Evolutionary conservation across 257 asterid genomes (phyloP), one percentile per base, ranked within the genome.

Genomic region (Osmanthus fragrans): DNA sequence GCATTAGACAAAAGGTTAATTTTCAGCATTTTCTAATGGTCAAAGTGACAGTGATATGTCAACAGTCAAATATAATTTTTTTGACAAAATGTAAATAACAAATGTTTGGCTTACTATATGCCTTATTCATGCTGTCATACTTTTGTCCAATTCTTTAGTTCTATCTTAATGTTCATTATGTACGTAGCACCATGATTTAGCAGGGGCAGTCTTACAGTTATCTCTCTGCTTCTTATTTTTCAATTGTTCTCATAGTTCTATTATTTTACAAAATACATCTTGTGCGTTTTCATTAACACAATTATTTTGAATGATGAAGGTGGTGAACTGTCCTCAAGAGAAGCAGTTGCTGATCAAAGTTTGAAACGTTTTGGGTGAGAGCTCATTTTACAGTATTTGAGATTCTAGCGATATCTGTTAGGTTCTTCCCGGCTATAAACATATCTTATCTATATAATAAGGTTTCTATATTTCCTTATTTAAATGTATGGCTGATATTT

Each of bases 331-430:
- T 70, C 85, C 65, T 66, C 68, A 60, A 74, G 80, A 69, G 87
- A 78, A 45, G 67, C 0, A 5, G 78, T 79, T 47, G 77, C 80
- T 9, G 79, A 66, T 70, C 85, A 83, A 84, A 74, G 72, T 78
- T 77, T 86, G 49, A 87, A 83, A 66, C 56, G 89, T 40, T 75
- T 82, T 66, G 58, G 91, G 96, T 92, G 71, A 82, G 80, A 80
- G 73, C 69, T 58, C 58, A 27, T 70, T 73, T 63, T 63, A 63
- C 34, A 9, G 12, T 63, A 11, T 63, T 63, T 27, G 34, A 63
- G 34, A 23, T 63, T 63, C 33, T 27, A 63, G 64, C 21, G 12
- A 54, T 54, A 63, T 49, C 70, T 49, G 64, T 33, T 75, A 39
- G 47, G 29, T 76, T 83, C 72, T 69, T 3, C 27, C 21, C 0